A percentile compares a stretch with the other conserved stretches of the same genome.
Evolutionary conservation across 1,139 yeast genomes (phyloP).

Genomic region (Hyphopichia khmerensis): DNA sequence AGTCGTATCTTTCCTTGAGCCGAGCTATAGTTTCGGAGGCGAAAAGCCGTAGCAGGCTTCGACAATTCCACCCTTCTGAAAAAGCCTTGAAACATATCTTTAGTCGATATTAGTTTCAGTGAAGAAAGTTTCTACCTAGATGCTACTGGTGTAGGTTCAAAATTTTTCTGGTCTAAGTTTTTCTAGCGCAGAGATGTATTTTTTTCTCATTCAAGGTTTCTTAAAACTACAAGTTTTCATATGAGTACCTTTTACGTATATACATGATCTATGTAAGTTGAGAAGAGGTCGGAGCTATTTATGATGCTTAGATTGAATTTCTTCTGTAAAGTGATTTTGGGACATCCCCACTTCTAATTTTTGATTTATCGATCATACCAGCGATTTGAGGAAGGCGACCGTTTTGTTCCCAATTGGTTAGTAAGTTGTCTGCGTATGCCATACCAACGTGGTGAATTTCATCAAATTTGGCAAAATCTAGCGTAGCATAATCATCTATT

Average conservation of each 20-base stretch:
- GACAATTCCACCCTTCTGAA: no score
- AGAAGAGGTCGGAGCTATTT: no score
- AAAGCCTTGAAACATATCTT: no score
- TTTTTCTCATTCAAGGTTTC: not conserved
- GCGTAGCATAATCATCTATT: conserved; percentile 83
- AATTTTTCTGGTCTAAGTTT: no score
- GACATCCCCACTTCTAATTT: conserved; percentile 14
- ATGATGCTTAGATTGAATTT: conserved; percentile 58
- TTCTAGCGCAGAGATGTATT: not conserved
- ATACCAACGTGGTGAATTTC: conserved; percentile 84
- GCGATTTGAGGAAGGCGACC: conserved; percentile 65
- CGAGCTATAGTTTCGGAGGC: no score
- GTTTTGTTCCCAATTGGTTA: conserved; percentile 52
- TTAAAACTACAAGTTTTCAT: not conserved
- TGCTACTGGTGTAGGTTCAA: no score
- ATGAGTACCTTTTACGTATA: no score
- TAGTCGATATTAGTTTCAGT: no score
- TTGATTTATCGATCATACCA: conserved; percentile 40
- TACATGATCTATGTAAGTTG: not conserved
- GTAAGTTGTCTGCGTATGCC: conserved; percentile 62
- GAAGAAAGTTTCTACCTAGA: no score
- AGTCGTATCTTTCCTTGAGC: no score
- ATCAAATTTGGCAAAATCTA: conserved; percentile 90
- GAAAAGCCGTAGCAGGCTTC: no score
- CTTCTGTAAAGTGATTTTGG: conserved; percentile 47